Percentiles rank a stretch among this genome's conserved stretches.
These are phyloP conservation scores for Lenwebbia sp. DNA, from an alignment of 345 rosid species.

Conservation along the genomic window DNA sequence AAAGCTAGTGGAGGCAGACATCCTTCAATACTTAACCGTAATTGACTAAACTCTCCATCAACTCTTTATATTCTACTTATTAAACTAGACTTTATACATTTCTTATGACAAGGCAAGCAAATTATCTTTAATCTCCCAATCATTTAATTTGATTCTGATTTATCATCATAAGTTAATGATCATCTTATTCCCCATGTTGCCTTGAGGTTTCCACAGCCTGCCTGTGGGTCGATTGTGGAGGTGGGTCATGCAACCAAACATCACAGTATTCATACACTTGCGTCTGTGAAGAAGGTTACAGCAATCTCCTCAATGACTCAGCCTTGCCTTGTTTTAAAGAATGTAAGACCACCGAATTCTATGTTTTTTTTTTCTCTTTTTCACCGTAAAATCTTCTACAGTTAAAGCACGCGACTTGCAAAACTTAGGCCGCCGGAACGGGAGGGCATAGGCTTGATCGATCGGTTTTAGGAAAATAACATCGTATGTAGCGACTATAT, in stretches of 20 bases:
- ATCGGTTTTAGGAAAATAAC: neutral
- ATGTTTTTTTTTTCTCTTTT: neutral
- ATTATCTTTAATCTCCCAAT: neutral
- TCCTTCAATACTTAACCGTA: slow-evolving; percentile 46
- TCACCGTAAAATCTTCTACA: neutral
- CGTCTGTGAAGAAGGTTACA: slow-evolving; percentile 39
- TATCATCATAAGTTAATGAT: neutral
- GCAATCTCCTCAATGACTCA: slow-evolving; percentile 55
- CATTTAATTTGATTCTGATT: neutral
- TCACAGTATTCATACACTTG: slow-evolving; percentile 33
- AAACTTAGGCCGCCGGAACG: neutral
- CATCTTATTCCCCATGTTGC: neutral
- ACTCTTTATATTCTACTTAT: neutral
- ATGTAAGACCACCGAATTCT: slow-evolving; percentile 31
- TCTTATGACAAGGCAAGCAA: neutral
- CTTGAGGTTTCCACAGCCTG: slow-evolving; percentile 29
- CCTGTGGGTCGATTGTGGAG: slow-evolving; percentile 58
- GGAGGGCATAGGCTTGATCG: neutral
- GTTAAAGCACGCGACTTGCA: neutral
- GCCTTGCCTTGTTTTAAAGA: slow-evolving; percentile 56
- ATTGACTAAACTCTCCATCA: neutral
- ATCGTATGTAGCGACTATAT: neutral
- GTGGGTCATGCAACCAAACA: slow-evolving; percentile 60
- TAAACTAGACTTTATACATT: neutral
- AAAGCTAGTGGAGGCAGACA: slow-evolving; percentile 15